Conservation (phyloP, 768 basidiomycete species). For the Naganishia vaughanmartiniae region DNA sequence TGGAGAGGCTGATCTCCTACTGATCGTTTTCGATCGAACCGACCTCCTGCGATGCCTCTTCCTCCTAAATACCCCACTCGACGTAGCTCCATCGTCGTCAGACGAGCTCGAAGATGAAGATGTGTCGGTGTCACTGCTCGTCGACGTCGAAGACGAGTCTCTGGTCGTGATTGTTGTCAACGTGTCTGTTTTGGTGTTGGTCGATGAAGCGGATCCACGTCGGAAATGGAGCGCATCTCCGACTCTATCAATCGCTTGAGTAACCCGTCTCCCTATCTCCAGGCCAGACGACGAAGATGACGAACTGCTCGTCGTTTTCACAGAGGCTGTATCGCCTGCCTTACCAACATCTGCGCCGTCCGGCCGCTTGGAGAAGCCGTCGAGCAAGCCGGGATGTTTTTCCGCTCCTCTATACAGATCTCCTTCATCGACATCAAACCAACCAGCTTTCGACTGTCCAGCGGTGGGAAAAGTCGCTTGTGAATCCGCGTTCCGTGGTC, state of each 20-base stretch:
- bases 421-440: constrained; percentile 16
- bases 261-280: constrained; percentile 42
- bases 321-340: constrained; percentile 1
- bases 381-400: constrained; percentile 1
- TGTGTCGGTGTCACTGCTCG: constrained; percentile 2
- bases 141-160: constrained; percentile 30
- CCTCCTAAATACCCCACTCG: constrained; percentile 10
- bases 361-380: constrained; percentile 18
- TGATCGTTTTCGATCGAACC: constrained; percentile 32
- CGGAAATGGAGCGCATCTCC: constrained; percentile 47
- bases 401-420: constrained; percentile 25
- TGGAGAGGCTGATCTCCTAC: constrained; percentile 34
- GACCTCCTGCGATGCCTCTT: constrained; percentile 28
- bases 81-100: constrained; percentile 22
- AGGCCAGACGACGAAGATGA: constrained; percentile 39
- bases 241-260: constrained; percentile 41
- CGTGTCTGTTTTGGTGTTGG: constrained; percentile 20
- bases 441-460: constrained; percentile 1
- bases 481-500: constrained; percentile 35
- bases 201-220: constrained; percentile 38
- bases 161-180: constrained; percentile 16
- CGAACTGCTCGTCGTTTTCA: constrained; percentile 31
- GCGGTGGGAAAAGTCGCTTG: constrained; percentile 13
- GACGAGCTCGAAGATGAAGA: constrained; percentile 28
- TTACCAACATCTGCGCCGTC: constrained; percentile 42